Percentiles rank a stretch among this genome's conserved stretches.
Conservation (phyloP, 2,329 filamentous ascomycete species). For the Exutisphaerella laricina region DNA sequence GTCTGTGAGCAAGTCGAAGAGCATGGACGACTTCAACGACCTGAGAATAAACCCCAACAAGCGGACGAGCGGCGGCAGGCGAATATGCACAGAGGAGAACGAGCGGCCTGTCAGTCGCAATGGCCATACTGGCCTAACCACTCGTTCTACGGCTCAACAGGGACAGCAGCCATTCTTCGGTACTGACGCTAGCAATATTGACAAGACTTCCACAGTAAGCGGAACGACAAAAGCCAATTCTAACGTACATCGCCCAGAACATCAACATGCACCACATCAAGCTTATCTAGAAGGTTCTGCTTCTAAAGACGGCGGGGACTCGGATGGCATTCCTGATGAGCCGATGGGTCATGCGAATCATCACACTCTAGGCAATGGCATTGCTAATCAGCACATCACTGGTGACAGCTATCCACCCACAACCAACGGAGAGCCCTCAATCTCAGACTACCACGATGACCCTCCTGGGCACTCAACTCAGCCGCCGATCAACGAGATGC, state of each 20-base stretch:
- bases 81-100: background rate
- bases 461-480: background rate
- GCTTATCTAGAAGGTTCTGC: background rate
- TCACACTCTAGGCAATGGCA: background rate
- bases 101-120: too few relatives aligned
- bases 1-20: background rate
- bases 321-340: background rate
- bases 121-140: background rate
- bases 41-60: too few relatives aligned
- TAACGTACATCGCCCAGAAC: background rate
- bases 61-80: background rate
- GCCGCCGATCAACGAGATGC: background rate
- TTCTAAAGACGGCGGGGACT: background rate
- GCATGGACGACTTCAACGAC: background rate
- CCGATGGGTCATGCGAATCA: background rate
- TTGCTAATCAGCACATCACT: constrained; percentile 1
- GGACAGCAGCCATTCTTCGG: background rate
- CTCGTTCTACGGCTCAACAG: background rate
- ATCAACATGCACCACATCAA: background rate
- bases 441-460: constrained; percentile 2
- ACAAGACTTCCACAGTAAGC: constrained; percentile 5
- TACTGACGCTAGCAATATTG: constrained; percentile 15
- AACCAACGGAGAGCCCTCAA: constrained; percentile 14
- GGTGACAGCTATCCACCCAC: constrained; percentile 18
- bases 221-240: background rate